phyloP scores from a whole-genome alignment of 805 yeast species.

The Kazachstania martiniae region DNA sequence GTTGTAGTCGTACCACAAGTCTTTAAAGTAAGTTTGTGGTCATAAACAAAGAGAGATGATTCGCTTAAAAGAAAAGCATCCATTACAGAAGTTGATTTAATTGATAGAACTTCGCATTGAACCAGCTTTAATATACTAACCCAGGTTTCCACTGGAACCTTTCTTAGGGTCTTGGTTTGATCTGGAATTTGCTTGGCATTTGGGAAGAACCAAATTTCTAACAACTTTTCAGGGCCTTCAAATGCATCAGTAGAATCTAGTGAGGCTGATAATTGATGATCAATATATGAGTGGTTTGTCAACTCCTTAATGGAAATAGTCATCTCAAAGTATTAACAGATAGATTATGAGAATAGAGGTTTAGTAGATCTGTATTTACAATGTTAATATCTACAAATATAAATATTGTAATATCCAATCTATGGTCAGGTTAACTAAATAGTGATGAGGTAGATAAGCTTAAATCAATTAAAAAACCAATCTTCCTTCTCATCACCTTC shows the following conservation, averaged over 20 bases:
- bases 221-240: constrained; percentile 93
- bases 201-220: constrained; percentile 81
- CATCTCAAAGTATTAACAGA: constrained; percentile 10
- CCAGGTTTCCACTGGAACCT: constrained; percentile 59
- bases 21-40: constrained; percentile 75
- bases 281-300: constrained; percentile 44
- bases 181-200: constrained; percentile 25
- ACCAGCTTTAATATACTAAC: constrained; percentile 66
- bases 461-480: no score
- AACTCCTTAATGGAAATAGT: constrained; percentile 27
- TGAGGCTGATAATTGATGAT: constrained; percentile 66
- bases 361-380: no score
- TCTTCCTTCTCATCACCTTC: no score
- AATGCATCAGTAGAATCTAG: constrained; percentile 87
- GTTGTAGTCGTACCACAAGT: constrained; percentile 97
- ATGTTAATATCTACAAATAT: neutral
- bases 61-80: constrained; percentile 86
- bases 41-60: constrained; percentile 80
- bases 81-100: constrained; percentile 50
- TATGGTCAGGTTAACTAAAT: no score
- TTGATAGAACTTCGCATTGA: constrained; percentile 79
- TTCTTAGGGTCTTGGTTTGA: constrained; percentile 42
- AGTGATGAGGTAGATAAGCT: no score
- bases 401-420: neutral
- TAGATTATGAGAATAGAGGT: neutral